Evolutionary conservation across 768 basidiomycete species (phyloP).

Genomic region (Boletus rubescentipes): DNA sequence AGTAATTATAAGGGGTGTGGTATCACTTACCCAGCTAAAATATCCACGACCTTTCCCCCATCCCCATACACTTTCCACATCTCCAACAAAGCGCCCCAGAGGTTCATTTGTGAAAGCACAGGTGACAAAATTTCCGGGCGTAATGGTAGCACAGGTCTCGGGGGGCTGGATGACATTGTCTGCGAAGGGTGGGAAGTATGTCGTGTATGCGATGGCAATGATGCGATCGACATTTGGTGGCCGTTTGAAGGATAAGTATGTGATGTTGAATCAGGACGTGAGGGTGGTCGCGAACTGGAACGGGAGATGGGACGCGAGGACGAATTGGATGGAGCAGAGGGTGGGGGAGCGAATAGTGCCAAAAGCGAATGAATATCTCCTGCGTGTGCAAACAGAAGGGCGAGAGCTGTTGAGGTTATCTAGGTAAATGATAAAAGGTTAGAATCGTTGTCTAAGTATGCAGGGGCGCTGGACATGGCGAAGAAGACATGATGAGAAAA

Average conservation of each 20-base stretch:
- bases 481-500: background rate
- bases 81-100: conserved; percentile 28
- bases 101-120: conserved; percentile 14
- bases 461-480: background rate
- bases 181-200: conserved; percentile 12
- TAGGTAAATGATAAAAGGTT: conserved; percentile 6
- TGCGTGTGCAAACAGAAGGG: conserved; percentile 27
- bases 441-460: conserved; percentile 14
- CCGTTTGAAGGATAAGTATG: conserved; percentile 5
- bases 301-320: conserved; percentile 22
- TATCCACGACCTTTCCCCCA: conserved; percentile 19
- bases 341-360: conserved; percentile 16
- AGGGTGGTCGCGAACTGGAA: conserved; percentile 23
- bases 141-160: conserved; percentile 13
- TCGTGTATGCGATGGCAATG: conserved; percentile 9
- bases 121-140: conserved; percentile 19
- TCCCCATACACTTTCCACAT: conserved; percentile 27
- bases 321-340: conserved; percentile 1
- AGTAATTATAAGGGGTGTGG: background rate
- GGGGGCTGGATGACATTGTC: background rate
- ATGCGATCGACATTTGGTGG: conserved; percentile 1
- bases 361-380: conserved; percentile 24
- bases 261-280: conserved; percentile 20
- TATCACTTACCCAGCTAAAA: conserved; percentile 27
- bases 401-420: conserved; percentile 31